Evolutionary conservation across 345 rosid species (phyloP), one percentile per base, ranked within the genome.

Genomic region (Camelina sativa): DNA sequence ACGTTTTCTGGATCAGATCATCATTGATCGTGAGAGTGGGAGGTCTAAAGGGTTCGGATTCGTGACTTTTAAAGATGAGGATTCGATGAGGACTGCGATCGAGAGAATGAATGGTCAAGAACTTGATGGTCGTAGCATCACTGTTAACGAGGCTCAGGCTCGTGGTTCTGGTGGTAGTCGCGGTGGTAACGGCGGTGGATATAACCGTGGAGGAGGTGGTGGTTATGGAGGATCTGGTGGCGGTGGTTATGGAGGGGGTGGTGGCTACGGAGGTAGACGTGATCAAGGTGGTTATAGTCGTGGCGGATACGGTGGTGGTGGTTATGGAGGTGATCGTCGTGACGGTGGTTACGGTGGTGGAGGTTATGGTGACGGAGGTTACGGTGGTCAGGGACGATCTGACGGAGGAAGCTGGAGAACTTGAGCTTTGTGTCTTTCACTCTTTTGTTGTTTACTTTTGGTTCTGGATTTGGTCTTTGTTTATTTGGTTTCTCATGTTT

Each of bases 81-180:
- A 91, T 79, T 34, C 97, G 13, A 82, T 91, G 97, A 82, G 85
- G 74, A 86, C 86, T n/a, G 98, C 98, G 2, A 93, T 93, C 4
- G 93, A 90, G 28, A 92, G 91, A 5, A 93, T 93, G 98, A 88
- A 91, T 52, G 96, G 97, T 0, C 96, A 86, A 78, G 76, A 85
- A 46, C 97, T 93, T 0, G 97, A 93, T 58, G 97, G 93, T 9
- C 85, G 97, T 61, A 87, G 80, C 61, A 87, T 93, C 16, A 93
- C 93, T 0, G 93, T 93, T 8, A 91, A 89, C 76, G 89, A 93
- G 62, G 97, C 97, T 11, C 98, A 89, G 71, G 86, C 96, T 0
- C 95, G 97, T 0, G 84, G 84, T 23, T 72, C 96, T 0, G 93
- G 97, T 0, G 84, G 84, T 23, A 74, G 88, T 47, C 83, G 86